phyloP scores from a whole-genome alignment of 352 stramenopile genomes.

The Sclerospora graminicola region DNA sequence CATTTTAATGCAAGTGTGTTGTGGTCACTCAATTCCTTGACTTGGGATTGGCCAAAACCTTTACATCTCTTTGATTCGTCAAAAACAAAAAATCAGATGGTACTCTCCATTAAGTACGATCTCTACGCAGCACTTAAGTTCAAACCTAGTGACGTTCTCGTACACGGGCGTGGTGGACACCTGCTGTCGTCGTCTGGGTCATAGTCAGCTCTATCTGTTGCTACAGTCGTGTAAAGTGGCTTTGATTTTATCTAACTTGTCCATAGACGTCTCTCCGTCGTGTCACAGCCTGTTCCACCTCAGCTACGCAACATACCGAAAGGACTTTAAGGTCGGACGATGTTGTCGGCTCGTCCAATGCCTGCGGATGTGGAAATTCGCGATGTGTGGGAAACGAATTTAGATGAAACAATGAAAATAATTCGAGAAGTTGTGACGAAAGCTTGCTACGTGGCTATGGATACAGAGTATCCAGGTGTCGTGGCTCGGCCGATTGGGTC shows the following conservation, averaged over 20 bases:
- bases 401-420: slow-evolving; percentile 92
- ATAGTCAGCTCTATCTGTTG: not conserved
- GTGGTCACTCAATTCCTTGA: slow-evolving; percentile 1
- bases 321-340: slow-evolving; percentile 5
- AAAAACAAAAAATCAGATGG: not conserved
- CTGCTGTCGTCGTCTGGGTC: not conserved
- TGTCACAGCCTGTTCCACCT: slow-evolving; percentile 8
- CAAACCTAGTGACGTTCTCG: slow-evolving; percentile 1
- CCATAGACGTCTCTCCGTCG: slow-evolving; percentile 1
- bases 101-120: slow-evolving; percentile 13
- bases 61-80: not conserved
- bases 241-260: not conserved
- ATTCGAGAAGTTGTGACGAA: slow-evolving; percentile 94
- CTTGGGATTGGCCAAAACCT: slow-evolving; percentile 5
- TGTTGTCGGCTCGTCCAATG: slow-evolving; percentile 43
- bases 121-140: not conserved
- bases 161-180: slow-evolving; percentile 6
- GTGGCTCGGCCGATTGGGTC: slow-evolving; percentile 96
- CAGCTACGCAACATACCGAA: not conserved
- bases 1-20: slow-evolving; percentile 9
- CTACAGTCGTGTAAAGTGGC: slow-evolving; percentile 6
- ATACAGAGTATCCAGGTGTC: slow-evolving; percentile 99
- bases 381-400: slow-evolving; percentile 89
- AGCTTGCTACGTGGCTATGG: slow-evolving; percentile 98
- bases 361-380: slow-evolving; percentile 87